Conservation (phyloP, 306 rosid genomes). For the apple (Malus domestica) region ASM211411v1 NC_041796.1:1319501-1320000, state of each 20-base stretch:
- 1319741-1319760: neutral
- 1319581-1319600: neutral
- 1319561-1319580: slow-evolving; percentile 3
- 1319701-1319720: slow-evolving; percentile 72
- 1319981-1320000: slow-evolving; percentile 35
- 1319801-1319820: neutral
- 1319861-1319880: slow-evolving; percentile 85
- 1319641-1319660: neutral
- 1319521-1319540: slow-evolving; percentile 88
- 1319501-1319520: slow-evolving; percentile 69
- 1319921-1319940: neutral
- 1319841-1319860: slow-evolving; percentile 59
- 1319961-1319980: neutral
- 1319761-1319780: neutral
- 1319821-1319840: slow-evolving; percentile 61
- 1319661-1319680: slow-evolving; percentile 46
- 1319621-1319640: no score
- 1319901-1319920: neutral
- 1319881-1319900: slow-evolving; percentile 66
- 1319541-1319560: slow-evolving; percentile 76
- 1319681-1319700: slow-evolving; percentile 50
- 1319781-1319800: neutral
- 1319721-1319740: slow-evolving; percentile 72
- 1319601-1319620: no score
- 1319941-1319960: neutral